Evolutionary conservation across 768 basidiomycete genomes (phyloP), one percentile per base, ranked within the genome.

Genomic region (Mycena vitilis): DNA sequence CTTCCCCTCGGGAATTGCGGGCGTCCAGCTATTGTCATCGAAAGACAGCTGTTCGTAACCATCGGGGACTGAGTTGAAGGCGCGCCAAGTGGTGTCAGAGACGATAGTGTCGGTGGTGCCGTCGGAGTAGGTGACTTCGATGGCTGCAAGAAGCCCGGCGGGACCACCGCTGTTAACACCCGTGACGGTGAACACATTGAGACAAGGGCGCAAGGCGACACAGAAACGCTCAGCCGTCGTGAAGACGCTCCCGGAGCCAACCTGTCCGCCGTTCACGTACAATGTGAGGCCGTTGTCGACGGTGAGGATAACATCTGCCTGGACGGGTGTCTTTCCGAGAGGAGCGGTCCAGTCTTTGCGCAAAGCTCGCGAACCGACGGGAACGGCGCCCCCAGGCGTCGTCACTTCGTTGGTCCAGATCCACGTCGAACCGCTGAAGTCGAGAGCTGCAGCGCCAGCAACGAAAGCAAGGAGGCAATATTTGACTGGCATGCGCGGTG

Each of bases 141-240:
- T 76, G 34, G 76, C 74, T 5, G 76, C 75, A 25, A 81, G 68
- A 0, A 79, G 61, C 1, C 77, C 79, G 1, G 80, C 79, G 18
- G 79, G 73, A 55, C 75, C 75, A 22, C 13, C 40, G 0, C 52
- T 54, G 47, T 75, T 75, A 13, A 61, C 73, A 12, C 71, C 79
- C 8, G 74, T 69, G 11, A 80, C 73, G 10, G 81, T 79, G 49
- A 82, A 80, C 53, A 78, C 76, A 52, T 81, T 82, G 70, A 74
- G 75, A 9, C 64, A 60, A 2, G 77, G 63, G 1, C 52, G 66
- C 45, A 81, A 73, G 18, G 73, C 67, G 20, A 79, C 77, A 36
- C 77, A 79, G 64, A 78, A 80, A 10, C 71, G 65, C 23, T 79
- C 71, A 0, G 79, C 73, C 11, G 57, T 30, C 11, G 30, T 52